Conservation (phyloP, 306 rosid genomes). For the Phaseolus lunatus region DNA sequence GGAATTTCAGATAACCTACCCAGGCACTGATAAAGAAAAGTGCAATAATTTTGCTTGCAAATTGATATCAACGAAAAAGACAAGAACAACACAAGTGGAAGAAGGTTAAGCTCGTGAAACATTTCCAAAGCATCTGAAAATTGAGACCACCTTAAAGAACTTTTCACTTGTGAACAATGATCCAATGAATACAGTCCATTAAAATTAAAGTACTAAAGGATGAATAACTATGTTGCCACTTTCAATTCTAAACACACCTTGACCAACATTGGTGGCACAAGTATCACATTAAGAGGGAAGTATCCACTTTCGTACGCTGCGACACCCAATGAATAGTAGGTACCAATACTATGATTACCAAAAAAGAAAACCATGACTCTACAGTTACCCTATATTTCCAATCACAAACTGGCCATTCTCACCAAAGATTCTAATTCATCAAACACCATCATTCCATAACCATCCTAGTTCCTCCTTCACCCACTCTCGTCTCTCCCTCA, state of each 20-base stretch:
- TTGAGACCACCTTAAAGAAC: slow-evolving; percentile 57
- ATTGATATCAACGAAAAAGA: slow-evolving; percentile 67
- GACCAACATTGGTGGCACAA: too few relatives aligned
- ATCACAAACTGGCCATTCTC: not conserved
- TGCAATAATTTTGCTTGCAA: slow-evolving; percentile 60
- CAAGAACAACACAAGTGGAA: slow-evolving; percentile 60
- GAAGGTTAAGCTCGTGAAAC: slow-evolving; percentile 73
- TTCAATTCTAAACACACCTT: not conserved
- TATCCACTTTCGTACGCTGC: too few relatives aligned
- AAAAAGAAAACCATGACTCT: not conserved
- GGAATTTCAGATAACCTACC: slow-evolving; percentile 65
- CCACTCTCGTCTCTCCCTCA: not conserved
- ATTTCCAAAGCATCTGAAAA: slow-evolving; percentile 59
- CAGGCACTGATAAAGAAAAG: slow-evolving; percentile 55
- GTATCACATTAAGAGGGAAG: too few relatives aligned
- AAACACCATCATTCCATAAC: not conserved
- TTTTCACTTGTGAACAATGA: not conserved
- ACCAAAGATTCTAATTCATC: not conserved
- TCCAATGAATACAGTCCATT: not conserved
- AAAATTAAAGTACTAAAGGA: not conserved
- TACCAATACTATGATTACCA: too few relatives aligned
- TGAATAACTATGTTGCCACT: not conserved
- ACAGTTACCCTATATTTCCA: not conserved
- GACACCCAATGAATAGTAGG: too few relatives aligned
- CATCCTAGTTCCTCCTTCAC: not conserved